These are phyloP conservation scores for Phytophthora boehmeriae DNA, from an alignment of 352 stramenopile species.

Conservation along the genomic window DNA sequence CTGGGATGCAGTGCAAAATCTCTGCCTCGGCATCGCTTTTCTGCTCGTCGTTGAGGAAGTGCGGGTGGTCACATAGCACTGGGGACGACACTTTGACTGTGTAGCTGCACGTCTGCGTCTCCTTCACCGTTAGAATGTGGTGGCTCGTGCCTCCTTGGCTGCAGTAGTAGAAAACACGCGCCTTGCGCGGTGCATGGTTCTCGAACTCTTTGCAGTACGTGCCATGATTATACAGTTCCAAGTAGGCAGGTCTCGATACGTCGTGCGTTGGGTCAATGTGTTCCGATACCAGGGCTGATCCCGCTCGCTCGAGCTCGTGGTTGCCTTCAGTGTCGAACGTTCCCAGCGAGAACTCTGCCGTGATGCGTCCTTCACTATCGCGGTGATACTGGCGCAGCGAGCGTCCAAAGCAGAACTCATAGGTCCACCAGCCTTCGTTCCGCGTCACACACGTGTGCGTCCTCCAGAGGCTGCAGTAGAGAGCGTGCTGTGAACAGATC, in stretches of 20 bases:
- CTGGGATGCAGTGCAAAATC: slow-evolving; percentile 76
- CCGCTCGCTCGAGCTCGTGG: slow-evolving; percentile 44
- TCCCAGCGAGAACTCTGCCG: slow-evolving; percentile 73
- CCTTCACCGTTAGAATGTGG: slow-evolving; percentile 78
- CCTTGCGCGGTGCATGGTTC: slow-evolving; percentile 55
- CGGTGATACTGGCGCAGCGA: slow-evolving; percentile 80
- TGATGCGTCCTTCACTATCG: slow-evolving; percentile 65
- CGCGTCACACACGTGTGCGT: slow-evolving; percentile 72
- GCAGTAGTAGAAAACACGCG: slow-evolving; percentile 81
- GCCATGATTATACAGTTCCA: slow-evolving; percentile 72
- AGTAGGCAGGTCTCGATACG: slow-evolving; percentile 63
- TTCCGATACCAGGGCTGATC: slow-evolving; percentile 63
- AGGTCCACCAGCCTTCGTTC: slow-evolving; percentile 87
- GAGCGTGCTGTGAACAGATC: slow-evolving; percentile 56
- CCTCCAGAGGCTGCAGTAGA: slow-evolving; percentile 56
- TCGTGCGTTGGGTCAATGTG: slow-evolving; percentile 84
- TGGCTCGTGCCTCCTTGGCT: slow-evolving; percentile 65
- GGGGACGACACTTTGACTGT: slow-evolving; percentile 81
- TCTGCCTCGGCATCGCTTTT: slow-evolving; percentile 56
- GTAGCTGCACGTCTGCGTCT: slow-evolving; percentile 86
- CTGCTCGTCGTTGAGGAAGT: slow-evolving; percentile 79
- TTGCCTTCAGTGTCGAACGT: slow-evolving; percentile 60
- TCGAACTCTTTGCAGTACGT: slow-evolving; percentile 82
- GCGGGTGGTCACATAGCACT: slow-evolving; percentile 77
- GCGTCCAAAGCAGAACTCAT: slow-evolving; percentile 82